A percentile compares a stretch with the other conserved stretches of the same genome.
Evolutionary conservation across 2,329 filamentous ascomycete genomes (phyloP).

Genomic region (Ophiostoma tasmaniense): DNA sequence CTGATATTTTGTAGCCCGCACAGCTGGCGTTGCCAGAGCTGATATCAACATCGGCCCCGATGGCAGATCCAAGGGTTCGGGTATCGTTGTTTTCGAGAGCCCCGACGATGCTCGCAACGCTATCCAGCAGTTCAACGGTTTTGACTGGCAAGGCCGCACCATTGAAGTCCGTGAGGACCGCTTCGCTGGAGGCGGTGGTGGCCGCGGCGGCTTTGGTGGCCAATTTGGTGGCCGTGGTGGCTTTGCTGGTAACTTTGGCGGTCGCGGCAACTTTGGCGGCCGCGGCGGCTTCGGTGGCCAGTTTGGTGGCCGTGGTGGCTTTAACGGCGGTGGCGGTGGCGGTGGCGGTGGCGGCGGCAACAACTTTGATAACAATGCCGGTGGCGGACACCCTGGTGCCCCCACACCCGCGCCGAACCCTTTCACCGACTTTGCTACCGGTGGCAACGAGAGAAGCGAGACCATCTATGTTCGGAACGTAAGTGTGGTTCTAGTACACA

Average conservation of each 20-base stretch:
- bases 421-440: conserved; percentile 87
- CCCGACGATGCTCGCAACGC: conserved; percentile 91
- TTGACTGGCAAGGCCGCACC: conserved; percentile 91
- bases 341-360: conserved; percentile 39
- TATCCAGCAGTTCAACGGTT: conserved; percentile 96
- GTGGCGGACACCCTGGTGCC: conserved; percentile 43
- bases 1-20: conserved; percentile 37
- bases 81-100: conserved; percentile 93
- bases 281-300: conserved; percentile 42
- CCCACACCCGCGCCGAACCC: conserved; percentile 54
- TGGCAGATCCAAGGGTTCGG: conserved; percentile 90
- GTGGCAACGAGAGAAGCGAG: conserved; percentile 73
- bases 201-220: conserved; percentile 52
- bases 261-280: conserved; percentile 50
- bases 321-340: conserved; percentile 41
- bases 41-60: conserved; percentile 90
- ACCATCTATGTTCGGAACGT: conserved; percentile 96
- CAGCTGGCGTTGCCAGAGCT: conserved; percentile 80
- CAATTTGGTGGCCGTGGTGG: conserved; percentile 47
- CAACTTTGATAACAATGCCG: conserved; percentile 38
- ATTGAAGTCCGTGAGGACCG: conserved; percentile 95
- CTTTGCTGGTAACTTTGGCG: conserved; percentile 51
- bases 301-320: conserved; percentile 37
- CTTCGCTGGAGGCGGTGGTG: conserved; percentile 59
- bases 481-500: conserved; percentile 34